These are phyloP conservation scores for Phytophthora sansomeana DNA, from an alignment of 352 stramenopile genomes.

Conservation along the genomic window DNA sequence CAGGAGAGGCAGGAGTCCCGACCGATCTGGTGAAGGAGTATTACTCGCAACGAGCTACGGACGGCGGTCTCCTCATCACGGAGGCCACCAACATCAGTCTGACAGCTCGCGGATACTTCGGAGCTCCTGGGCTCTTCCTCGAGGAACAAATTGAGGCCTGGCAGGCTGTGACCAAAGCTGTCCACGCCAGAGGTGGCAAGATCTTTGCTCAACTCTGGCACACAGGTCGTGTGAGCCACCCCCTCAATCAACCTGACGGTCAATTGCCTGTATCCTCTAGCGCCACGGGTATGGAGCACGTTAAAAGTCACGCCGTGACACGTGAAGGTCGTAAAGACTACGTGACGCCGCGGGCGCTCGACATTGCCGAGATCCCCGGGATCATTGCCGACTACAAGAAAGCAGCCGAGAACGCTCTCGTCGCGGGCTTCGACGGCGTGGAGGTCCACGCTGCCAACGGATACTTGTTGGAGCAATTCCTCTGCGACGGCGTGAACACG, in stretches of 20 bases:
- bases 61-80: slow-evolving; percentile 53
- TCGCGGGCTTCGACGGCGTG: slow-evolving; percentile 90
- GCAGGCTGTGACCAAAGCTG: slow-evolving; percentile 37
- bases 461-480: slow-evolving; percentile 91
- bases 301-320: slow-evolving; percentile 19
- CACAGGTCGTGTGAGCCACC: slow-evolving; percentile 10
- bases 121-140: slow-evolving; percentile 42
- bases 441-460: slow-evolving; percentile 89
- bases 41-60: slow-evolving; percentile 49
- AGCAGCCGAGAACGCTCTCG: slow-evolving; percentile 56
- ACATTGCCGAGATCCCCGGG: slow-evolving; percentile 66
- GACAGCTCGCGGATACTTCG: slow-evolving; percentile 21
- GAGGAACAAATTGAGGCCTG: slow-evolving; percentile 47
- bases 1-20: slow-evolving; percentile 28
- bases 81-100: slow-evolving; percentile 59
- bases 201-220: slow-evolving; percentile 21
- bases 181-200: slow-evolving; percentile 22
- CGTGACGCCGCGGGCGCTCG: slow-evolving; percentile 62
- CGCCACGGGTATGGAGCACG: slow-evolving; percentile 2
- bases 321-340: slow-evolving; percentile 34
- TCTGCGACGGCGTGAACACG: slow-evolving; percentile 70
- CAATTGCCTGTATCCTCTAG: slow-evolving; percentile 16
- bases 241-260: slow-evolving; percentile 16
- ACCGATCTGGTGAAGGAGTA: slow-evolving; percentile 39
- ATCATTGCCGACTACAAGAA: slow-evolving; percentile 70